Base-by-base conservation (phyloP, 2,329 filamentous ascomycete genomes). In the Fusarium keratoplasticum region DNA sequence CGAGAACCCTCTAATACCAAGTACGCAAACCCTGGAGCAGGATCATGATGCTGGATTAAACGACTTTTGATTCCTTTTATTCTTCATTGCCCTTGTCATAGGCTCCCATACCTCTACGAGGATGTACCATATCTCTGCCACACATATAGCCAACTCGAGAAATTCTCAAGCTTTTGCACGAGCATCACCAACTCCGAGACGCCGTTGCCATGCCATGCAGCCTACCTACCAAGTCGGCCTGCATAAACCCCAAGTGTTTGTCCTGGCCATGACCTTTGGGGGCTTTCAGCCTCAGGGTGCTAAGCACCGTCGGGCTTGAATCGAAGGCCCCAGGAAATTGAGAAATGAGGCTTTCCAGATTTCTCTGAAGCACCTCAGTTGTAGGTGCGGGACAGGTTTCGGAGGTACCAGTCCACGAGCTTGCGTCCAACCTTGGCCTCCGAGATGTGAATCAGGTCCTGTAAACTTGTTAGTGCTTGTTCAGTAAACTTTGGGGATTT, bases 371-470 rank as follows among this genome's bases (percentile, higher is more conserved):
- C 66, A 76, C 66, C 73, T 75, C 80, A 84, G 80, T 84, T 97
- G 88, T 99, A 99, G 68, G 95, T 97, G 83, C 96, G 93, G 70
- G 95, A 94, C 81, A 99, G 88, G 88, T 99, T 99, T 82, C 96
- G 93, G 82, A 99, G 90, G 85, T 99, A 99, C 96, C 96, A 99
- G 86, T 99, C 96, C 76, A 99, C 96, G 81, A 99, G 88, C 87
- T 96, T 97, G 80, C 96, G 91, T 82, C 96, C 96, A 70, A 98
- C 95, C 92, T 99, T 99, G 77, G 96, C 96, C 87, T 99, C 96
- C 68, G 96, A 98, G 78, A 99, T 96, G 86, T 99, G 96, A 83
- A 99, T 99, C 80, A 99, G 87, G 83, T 99, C 96, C 93, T 95
- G 8, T 8, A 47, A 78, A 18, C 61, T 40, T 14, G 61, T 75